These are phyloP conservation scores for Didymellaceae sp. DNA, from an alignment of 2,329 filamentous ascomycete genomes.

Conservation along the genomic window DNA sequence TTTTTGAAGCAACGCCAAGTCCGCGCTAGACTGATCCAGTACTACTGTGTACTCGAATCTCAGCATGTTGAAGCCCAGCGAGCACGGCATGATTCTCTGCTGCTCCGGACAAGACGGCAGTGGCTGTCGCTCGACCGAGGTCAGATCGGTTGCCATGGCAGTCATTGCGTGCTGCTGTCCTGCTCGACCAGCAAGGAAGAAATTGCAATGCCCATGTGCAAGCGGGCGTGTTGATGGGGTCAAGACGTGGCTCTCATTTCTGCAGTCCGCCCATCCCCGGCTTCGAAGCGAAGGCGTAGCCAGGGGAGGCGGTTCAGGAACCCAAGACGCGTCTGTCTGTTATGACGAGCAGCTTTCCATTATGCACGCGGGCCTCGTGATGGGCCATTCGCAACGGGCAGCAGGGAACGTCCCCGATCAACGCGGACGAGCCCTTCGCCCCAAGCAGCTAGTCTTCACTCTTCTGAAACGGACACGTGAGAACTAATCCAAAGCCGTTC, in stretches of 20 bases:
- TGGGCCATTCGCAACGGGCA: conserved; percentile 3
- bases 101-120: neutral
- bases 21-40: neutral
- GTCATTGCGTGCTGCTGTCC: neutral
- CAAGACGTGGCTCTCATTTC: conserved; percentile 1
- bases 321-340: neutral
- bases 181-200: conserved; percentile 15
- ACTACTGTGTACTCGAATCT: too few species aligned
- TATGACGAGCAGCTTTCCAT: neutral
- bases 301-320: too few species aligned
- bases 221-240: conserved; percentile 4
- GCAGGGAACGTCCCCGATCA: conserved; percentile 16
- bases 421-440: neutral
- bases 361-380: conserved; percentile 12
- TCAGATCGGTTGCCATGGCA: conserved; percentile 8
- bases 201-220: conserved; percentile 6
- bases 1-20: neutral
- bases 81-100: neutral
- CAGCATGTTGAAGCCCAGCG: too few species aligned
- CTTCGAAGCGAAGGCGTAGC: neutral
- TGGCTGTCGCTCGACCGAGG: neutral
- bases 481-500: conserved; percentile 28
- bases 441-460: neutral
- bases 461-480: conserved; percentile 18
- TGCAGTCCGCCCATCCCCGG: neutral